phyloP scores from a whole-genome alignment of 129 eudicot genomes.

The Cynara cardunculus region DNA sequence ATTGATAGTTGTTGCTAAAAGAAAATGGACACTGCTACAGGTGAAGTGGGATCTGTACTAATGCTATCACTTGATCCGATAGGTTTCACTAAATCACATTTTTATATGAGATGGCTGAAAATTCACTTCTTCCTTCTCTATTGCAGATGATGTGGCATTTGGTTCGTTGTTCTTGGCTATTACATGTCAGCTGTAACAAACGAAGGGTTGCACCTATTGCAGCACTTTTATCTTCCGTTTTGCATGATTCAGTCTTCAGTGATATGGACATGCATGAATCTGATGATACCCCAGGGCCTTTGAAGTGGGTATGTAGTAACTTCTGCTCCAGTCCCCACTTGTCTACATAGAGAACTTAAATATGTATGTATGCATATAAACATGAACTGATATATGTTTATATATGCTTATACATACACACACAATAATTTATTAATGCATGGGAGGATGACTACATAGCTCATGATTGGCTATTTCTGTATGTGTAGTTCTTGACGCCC shows the following conservation, averaged over 20 bases:
- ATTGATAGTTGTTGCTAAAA: background rate
- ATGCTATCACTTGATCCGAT: background rate
- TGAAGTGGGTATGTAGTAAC: conserved; percentile 80
- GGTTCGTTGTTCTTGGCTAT: conserved; percentile 89
- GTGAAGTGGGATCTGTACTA: background rate
- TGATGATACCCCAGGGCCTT: conserved; percentile 66
- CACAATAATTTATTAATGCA: background rate
- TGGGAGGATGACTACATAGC: background rate
- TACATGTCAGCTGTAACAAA: conserved; percentile 86
- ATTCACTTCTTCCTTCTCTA: conserved; percentile 10
- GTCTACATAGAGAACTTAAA: background rate
- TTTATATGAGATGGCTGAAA: background rate
- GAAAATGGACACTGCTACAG: background rate
- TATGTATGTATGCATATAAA: conserved; percentile 1
- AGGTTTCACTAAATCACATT: background rate
- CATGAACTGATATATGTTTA: background rate
- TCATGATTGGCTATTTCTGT: background rate
- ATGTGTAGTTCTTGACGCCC: background rate
- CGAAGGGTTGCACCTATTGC: conserved; percentile 98
- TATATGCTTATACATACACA: background rate
- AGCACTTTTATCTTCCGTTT: conserved; percentile 86
- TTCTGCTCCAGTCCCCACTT: background rate
- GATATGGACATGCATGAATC: conserved; percentile 69
- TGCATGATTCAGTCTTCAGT: conserved; percentile 71
- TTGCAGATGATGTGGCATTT: conserved; percentile 94